Evolutionary conservation across 352 stramenopile species (phyloP).

Genomic region (Globisporangium spinosum): DNA sequence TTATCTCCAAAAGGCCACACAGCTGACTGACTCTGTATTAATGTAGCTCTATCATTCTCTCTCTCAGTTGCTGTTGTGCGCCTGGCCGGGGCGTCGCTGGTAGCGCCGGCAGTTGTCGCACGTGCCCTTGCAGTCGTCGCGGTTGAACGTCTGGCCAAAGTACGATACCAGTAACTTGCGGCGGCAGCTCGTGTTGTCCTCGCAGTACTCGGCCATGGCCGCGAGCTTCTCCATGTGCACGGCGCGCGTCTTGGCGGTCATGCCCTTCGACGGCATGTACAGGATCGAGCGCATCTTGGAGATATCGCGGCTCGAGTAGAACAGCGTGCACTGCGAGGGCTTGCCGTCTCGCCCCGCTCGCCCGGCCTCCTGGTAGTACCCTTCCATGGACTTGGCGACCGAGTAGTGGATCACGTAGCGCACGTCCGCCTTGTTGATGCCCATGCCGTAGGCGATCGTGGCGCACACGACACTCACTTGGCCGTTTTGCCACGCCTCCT

Average conservation of each 20-base stretch:
- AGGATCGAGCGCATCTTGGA: slow-evolving; percentile 81
- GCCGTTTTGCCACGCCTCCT: slow-evolving; percentile 70
- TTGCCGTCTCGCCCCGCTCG: slow-evolving; percentile 94
- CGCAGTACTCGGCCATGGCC: slow-evolving; percentile 77
- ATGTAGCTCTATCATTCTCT: slow-evolving; percentile 4
- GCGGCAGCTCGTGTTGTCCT: slow-evolving; percentile 69
- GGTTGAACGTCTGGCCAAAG: slow-evolving; percentile 74
- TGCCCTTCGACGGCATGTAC: slow-evolving; percentile 72
- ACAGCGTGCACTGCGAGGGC: slow-evolving; percentile 88
- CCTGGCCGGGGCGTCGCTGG: slow-evolving; percentile 1
- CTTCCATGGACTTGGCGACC: slow-evolving; percentile 92
- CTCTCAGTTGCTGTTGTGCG: slow-evolving; percentile 8
- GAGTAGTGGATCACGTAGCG: slow-evolving; percentile 93
- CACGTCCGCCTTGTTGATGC: slow-evolving; percentile 95
- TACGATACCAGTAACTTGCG: slow-evolving; percentile 74
- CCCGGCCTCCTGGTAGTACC: slow-evolving; percentile 98
- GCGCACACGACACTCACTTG: slow-evolving; percentile 90
- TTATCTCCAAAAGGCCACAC: not conserved
- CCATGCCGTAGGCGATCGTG: slow-evolving; percentile 95
- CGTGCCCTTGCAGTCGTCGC: slow-evolving; percentile 52
- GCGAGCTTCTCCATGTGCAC: slow-evolving; percentile 78
- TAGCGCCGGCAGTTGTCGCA: slow-evolving; percentile 18
- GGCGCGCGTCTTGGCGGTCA: slow-evolving; percentile 63
- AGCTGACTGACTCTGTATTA: slow-evolving; percentile 1
- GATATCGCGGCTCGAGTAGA: slow-evolving; percentile 86